A percentile compares a stretch with the other conserved stretches of the same genome.
These are phyloP conservation scores for Alternaria novae-zelandiae DNA, from an alignment of 2,329 filamentous ascomycete genomes.

Conservation along the genomic window DNA sequence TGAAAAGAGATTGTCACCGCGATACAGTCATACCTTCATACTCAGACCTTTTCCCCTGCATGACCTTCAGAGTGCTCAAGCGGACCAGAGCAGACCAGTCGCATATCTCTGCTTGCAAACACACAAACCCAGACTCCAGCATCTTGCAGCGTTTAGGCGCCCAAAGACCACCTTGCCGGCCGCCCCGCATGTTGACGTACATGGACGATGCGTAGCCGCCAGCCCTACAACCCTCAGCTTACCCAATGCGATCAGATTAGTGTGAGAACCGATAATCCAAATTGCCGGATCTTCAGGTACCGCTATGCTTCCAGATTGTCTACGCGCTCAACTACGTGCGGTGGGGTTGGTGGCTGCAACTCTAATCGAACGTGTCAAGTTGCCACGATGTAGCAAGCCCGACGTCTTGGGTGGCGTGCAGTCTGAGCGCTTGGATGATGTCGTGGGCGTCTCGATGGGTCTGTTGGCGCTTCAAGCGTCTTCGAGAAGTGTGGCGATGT, in stretches of 20 bases:
- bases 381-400: slow-evolving; percentile 15
- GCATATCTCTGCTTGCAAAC: slow-evolving; percentile 17
- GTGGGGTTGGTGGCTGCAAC: slow-evolving; percentile 31
- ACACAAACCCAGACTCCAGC: slow-evolving; percentile 24
- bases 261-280: slow-evolving; percentile 13
- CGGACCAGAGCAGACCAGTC: slow-evolving; percentile 9
- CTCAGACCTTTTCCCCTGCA: background rate
- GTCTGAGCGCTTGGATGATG: slow-evolving; percentile 18
- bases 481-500: slow-evolving; percentile 10
- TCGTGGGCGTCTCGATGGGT: slow-evolving; percentile 16
- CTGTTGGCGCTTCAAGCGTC: slow-evolving; percentile 11
- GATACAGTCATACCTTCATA: slow-evolving; percentile 5
- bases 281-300: slow-evolving; percentile 31
- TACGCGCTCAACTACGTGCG: slow-evolving; percentile 27
- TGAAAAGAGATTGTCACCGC: background rate
- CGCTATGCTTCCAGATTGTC: slow-evolving; percentile 12
- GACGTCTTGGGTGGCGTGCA: slow-evolving; percentile 3
- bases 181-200: slow-evolving; percentile 17
- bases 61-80: slow-evolving; percentile 15
- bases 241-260: slow-evolving; percentile 3
- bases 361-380: slow-evolving; percentile 27
- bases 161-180: slow-evolving; percentile 32
- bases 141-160: slow-evolving; percentile 29
- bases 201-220: slow-evolving; percentile 35
- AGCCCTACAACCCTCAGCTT: slow-evolving; percentile 28